Evolutionary conservation across 345 rosid species (phyloP), one percentile per base, ranked within the genome.

Genomic region (Aquilaria sinensis): DNA sequence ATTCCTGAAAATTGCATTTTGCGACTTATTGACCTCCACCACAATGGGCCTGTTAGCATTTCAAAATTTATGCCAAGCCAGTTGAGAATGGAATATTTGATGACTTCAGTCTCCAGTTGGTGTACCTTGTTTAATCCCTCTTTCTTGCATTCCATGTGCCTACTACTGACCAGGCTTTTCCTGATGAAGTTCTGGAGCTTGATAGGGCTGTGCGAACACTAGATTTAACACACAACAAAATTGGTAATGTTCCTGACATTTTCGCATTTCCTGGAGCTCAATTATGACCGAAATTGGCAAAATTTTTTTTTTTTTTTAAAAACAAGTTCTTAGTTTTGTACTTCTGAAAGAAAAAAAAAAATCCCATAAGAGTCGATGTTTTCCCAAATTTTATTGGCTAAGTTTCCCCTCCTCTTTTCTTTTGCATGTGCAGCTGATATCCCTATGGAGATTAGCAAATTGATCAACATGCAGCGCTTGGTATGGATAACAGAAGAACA

Each of bases 391-490:
- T 3, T 37, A 37, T 3, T 7, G 4, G 12, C 47, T 14, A 51
- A 58, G 14, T 43, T 55, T 41, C 41, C 66, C 15, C 49, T 56
- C 9, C 54, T 47, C 10, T 53, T 70, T 56, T n/a, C 63, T 3
- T 64, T 59, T 81, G 86, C 90, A 90, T 64, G 57, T 81, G 86
- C 90, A 90, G 98, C 82, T 74, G 85, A 84, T 55, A 72, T 93
- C 72, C 97, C 98, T 14, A 72, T 78, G 79, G 97, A 84, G 50
- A 85, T 93, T 64, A 77, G 85, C 85, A 80, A 83, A 65, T 72
- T 93, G 64, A 73, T 81, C 63, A 90, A 83, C 82, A 79, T 93
- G 89, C 98, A 90, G 67, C 94, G 97, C 63, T 70, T 93, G 87
- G 98, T 90, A 68, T 78, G 83, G 62, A 0, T 46, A 56, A n/a